Percentiles rank a stretch among this genome's conserved stretches.
Evolutionary conservation across 352 stramenopile genomes (phyloP).

Genomic region (Blastocystis sp.): DNA sequence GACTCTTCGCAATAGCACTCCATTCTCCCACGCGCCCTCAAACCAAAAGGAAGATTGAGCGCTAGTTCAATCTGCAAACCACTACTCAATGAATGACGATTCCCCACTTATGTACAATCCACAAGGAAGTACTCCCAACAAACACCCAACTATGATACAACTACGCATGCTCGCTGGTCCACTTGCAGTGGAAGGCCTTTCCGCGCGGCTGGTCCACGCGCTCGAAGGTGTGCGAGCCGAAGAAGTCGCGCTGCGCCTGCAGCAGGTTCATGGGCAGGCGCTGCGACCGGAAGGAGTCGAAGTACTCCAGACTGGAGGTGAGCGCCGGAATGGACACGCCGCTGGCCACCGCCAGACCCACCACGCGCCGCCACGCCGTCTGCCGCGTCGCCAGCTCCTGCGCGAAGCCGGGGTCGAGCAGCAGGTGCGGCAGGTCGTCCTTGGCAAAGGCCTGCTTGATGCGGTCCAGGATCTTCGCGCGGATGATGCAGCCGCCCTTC

Average conservation of each 20-base stretch:
- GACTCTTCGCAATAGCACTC: too few species aligned
- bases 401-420: conserved; percentile 94
- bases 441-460: conserved; percentile 89
- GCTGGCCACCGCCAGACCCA: conserved; percentile 88
- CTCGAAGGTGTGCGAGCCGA: conserved; percentile 96
- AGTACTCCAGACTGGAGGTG: conserved; percentile 90
- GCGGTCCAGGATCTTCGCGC: conserved; percentile 90
- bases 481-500: conserved; percentile 99
- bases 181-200: conserved; percentile 92
- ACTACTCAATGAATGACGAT: too few species aligned
- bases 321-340: conserved; percentile 87
- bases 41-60: too few species aligned
- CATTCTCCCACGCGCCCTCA: too few species aligned
- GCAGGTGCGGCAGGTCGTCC: conserved; percentile 88
- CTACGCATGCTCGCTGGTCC: conserved; percentile 85
- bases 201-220: conserved; percentile 83
- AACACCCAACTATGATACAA: background rate
- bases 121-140: too few species aligned
- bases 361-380: conserved; percentile 89
- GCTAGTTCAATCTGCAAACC: too few species aligned
- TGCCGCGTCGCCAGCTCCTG: conserved; percentile 88
- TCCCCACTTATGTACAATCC: too few species aligned
- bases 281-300: conserved; percentile 92
- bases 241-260: conserved; percentile 98
- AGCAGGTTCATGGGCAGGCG: conserved; percentile 91